A percentile compares a stretch with the other conserved stretches of the same genome.
These are phyloP conservation scores for Fusarium coffeatum DNA, from an alignment of 2,329 filamentous ascomycete genomes.

Conservation along the genomic window DNA sequence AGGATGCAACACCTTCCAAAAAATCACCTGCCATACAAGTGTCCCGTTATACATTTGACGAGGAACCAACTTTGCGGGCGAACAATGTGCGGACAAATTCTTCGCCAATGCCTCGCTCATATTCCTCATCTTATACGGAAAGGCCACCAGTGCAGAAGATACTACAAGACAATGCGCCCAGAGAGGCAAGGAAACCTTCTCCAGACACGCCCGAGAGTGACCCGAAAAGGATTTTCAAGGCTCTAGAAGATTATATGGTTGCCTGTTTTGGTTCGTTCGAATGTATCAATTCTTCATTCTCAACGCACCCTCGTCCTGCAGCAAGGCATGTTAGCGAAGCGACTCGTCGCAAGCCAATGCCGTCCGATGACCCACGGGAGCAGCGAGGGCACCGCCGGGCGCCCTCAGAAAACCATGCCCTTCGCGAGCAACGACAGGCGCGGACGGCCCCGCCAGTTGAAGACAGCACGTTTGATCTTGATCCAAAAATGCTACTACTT, in stretches of 20 bases:
- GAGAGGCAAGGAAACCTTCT: constrained; percentile 22
- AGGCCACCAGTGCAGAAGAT: constrained; percentile 45
- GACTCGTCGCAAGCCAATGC: constrained; percentile 45
- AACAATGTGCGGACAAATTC: constrained; percentile 46
- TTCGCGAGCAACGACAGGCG: constrained; percentile 31
- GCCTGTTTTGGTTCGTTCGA: constrained; percentile 75
- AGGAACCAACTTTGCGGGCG: constrained; percentile 53
- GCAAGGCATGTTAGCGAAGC: constrained; percentile 41
- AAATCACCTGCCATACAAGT: constrained; percentile 39
- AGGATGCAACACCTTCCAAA: constrained; percentile 9
- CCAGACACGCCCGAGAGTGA: constrained; percentile 47
- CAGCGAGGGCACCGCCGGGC: constrained; percentile 44
- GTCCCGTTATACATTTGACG: constrained; percentile 52
- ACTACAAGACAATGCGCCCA: constrained; percentile 24
- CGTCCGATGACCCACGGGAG: constrained; percentile 50
- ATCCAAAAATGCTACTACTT: constrained; percentile 78
- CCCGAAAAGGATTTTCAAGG: constrained; percentile 74
- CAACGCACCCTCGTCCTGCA: constrained; percentile 56
- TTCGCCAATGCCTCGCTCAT: constrained; percentile 49
- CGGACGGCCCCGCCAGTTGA: constrained; percentile 36
- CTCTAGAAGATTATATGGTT: constrained; percentile 81
- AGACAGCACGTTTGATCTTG: constrained; percentile 63
- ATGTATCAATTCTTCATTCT: constrained; percentile 82
- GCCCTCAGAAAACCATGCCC: constrained; percentile 54
- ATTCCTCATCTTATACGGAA: constrained; percentile 61